Evolutionary conservation across 208 protist species (phyloP), one percentile per base, ranked within the genome.

Genomic region (Trichomonas gallinae): DNA sequence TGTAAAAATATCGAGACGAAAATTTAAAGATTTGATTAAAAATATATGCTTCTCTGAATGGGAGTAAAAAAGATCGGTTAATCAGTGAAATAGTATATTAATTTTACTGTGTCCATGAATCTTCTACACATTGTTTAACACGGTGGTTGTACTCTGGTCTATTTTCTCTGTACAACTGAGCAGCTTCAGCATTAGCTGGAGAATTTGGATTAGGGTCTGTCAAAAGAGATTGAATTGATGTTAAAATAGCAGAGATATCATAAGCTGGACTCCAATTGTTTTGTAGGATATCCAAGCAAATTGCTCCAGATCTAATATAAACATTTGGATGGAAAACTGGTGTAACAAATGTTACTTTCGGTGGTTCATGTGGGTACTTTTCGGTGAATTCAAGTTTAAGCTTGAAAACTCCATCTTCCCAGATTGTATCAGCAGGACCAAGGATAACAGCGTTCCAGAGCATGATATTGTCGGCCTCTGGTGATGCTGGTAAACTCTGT

Each of bases 211-310:
- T 99, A 3, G 99, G 99, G 97, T 99, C 99, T 38, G 98, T 98
- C 46, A 99, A 97, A 13, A 99, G 97, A 48, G 99, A 99, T 97
- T 99, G 99, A 97, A 99, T 99, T 23, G 99, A 99, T 23, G 99
- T 98, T 49, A 99, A 98, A 87, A 99, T 99, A 2, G 99, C 97
- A 40, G 99, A 98, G 21, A 99, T 98, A 98, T 99, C 98, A 96
- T 99, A 99, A 51, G 99, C 99, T 23, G 99, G 99, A 15, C 58
- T 96, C 99, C 99, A 99, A 97, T 99, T 98, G 96, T 99, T 99
- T 97, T 99, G 99, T 21, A 99, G 98, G 82, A 99, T 99, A 97
- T 99, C 99, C 46, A 99, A 98, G 98, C 99, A 99, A 96, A 99
- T 99, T 89, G 98, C 97, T 34, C 99, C 99, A 96, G 99, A 98